Base-by-base conservation (phyloP, 306 rosid species). In the Prunus armeniaca region DNA sequence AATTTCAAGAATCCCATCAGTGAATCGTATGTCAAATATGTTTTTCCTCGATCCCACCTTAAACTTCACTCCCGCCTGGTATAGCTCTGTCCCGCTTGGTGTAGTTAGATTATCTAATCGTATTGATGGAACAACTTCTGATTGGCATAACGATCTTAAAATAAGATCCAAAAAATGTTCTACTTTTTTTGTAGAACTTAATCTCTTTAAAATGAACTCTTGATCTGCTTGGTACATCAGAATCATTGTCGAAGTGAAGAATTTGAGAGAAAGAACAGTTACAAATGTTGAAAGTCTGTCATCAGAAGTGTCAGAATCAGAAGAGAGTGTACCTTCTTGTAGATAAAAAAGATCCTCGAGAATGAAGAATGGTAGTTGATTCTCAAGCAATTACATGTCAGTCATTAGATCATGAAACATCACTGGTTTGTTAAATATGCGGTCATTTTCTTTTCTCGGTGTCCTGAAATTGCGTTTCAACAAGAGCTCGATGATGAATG, bases 321-420 rank as follows among this genome's bases (percentile, higher is more conserved):
- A 34, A 34, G 41, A 6, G 41, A 1, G 8, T 34, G 8, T 5
- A 34, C 41, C 41, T 34, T 32, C 6, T 32, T 0, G 34, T 32
- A 32, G 54, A 57, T 74, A 71, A 25, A 73, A 73, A 49, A 82
- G 57, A 52, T 73, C n/a, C 11, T 52, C 69, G 14, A 78, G 73
- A 52, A 80, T 69, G 57, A 80, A 80, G 68, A 86, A 76, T 2
- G 93, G 87, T 61, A 88, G 69, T 34, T 88, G 93, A 82, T 88
- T 86, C 71, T 88, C 91, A 12, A 88, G 80, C 67, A 86, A 17
- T 34, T 55, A 28, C 70, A 84, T 63, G 57, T 86, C 88, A 38
- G 69, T 63, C 55, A 20, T 34, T 14, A 88, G 49, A 65, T 86
- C 84, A 18, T 70, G 56, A 30, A 82, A 11, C 71, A 81, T 46